phyloP scores from a whole-genome alignment of 2,329 filamentous ascomycete species.

The Ophiostoma angusticollis region DNA sequence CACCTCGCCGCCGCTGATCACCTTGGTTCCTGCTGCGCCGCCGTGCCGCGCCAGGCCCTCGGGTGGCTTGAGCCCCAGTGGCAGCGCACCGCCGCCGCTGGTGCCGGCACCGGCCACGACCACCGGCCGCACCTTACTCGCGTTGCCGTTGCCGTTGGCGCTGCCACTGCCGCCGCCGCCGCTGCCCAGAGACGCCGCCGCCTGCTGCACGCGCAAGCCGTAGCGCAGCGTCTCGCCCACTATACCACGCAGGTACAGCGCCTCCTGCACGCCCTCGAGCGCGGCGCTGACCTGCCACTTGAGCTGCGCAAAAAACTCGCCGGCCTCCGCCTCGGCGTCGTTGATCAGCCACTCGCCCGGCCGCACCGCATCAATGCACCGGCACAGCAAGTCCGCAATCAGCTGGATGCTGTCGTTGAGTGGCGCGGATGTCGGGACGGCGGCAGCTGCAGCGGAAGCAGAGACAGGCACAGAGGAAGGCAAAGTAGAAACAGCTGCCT shows the following conservation, averaged over 20 bases:
- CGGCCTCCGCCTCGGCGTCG: slow-evolving; percentile 34
- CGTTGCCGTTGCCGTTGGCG: slow-evolving; percentile 22
- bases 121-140: slow-evolving; percentile 21
- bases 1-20: slow-evolving; percentile 57
- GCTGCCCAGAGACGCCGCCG: slow-evolving; percentile 54
- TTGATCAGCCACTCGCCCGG: slow-evolving; percentile 61
- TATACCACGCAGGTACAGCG: slow-evolving; percentile 48
- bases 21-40: slow-evolving; percentile 35
- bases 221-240: slow-evolving; percentile 55
- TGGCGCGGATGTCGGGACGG: slow-evolving; percentile 34
- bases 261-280: slow-evolving; percentile 59
- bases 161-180: slow-evolving; percentile 32
- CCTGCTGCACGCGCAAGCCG: slow-evolving; percentile 21
- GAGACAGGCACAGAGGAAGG: too few relatives aligned
- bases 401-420: slow-evolving; percentile 58
- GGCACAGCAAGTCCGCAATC: slow-evolving; percentile 57
- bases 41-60: background rate
- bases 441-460: too few relatives aligned
- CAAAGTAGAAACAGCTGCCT: too few relatives aligned
- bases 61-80: slow-evolving; percentile 55
- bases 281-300: slow-evolving; percentile 58
- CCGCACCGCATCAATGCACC: slow-evolving; percentile 64
- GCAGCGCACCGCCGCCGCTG: slow-evolving; percentile 36
- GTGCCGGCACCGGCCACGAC: slow-evolving; percentile 31
- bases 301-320: slow-evolving; percentile 52